Conservation (phyloP, 176 grass and related monocot species). For the Musa troglodytarum region DNA sequence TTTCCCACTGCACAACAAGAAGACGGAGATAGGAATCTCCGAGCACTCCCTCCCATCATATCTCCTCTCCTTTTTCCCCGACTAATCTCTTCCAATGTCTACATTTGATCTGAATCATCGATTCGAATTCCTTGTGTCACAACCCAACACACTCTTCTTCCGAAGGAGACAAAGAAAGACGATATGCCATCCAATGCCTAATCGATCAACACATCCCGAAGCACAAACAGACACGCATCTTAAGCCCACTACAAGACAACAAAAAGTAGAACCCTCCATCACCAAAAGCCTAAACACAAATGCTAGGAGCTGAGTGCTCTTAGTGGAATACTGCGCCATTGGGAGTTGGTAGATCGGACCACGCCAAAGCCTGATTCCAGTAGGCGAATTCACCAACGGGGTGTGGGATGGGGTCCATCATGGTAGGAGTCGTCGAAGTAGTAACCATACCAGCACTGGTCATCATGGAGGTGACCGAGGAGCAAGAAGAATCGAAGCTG, state of each 20-base stretch:
- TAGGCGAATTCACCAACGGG: slow-evolving; percentile 4
- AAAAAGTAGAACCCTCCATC: not conserved
- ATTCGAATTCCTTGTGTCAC: not conserved
- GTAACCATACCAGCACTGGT: not conserved
- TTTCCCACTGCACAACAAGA: slow-evolving; percentile 15
- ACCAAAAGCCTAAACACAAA: not conserved
- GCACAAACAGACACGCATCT: not conserved
- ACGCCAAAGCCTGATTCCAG: slow-evolving; percentile 2
- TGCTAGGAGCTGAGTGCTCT: not conserved
- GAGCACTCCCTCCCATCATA: slow-evolving; percentile 7
- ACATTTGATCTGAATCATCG: no score
- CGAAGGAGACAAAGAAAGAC: not conserved
- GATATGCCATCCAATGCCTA: not conserved
- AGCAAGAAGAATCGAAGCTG: not conserved
- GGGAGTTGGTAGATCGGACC: slow-evolving; percentile 13
- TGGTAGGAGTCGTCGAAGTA: not conserved
- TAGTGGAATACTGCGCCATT: slow-evolving; percentile 16
- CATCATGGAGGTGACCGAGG: not conserved
- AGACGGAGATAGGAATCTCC: slow-evolving; percentile 1
- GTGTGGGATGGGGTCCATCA: slow-evolving; percentile 9
- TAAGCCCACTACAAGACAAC: not conserved
- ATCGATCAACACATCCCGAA: not conserved
- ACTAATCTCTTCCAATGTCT: no score
- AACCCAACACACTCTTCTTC: not conserved
- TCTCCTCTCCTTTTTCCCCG: not conserved